Conservation (phyloP, 1,139 yeast genomes). For the Magnusiomyces ingens region DNA sequence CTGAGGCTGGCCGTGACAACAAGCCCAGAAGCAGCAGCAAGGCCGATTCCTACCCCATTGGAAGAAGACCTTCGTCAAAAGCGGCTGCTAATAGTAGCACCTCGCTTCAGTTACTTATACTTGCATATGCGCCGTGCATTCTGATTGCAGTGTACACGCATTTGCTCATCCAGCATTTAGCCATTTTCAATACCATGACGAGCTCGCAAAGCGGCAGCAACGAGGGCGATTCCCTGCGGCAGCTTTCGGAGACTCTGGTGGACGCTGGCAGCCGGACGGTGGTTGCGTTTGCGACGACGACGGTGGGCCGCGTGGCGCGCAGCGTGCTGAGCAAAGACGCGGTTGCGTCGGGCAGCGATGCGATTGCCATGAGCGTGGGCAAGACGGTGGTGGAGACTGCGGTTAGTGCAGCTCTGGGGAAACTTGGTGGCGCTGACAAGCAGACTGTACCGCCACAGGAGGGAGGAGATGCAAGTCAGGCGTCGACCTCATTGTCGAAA, state of each 20-base stretch:
- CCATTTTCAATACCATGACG: constrained; percentile 41
- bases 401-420: background rate
- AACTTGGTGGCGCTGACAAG: background rate
- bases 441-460: too few relatives aligned
- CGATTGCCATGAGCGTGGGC: background rate
- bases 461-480: too few relatives aligned
- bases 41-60: too few relatives aligned
- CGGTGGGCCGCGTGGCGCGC: background rate
- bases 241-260: background rate
- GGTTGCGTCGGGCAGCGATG: background rate
- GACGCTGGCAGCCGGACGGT: background rate
- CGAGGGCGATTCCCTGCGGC: background rate
- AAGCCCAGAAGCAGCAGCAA: too few relatives aligned
- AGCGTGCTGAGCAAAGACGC: background rate
- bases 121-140: constrained; percentile 88
- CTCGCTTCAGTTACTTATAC: constrained; percentile 43
- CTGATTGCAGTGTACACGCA: constrained; percentile 93
- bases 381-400: background rate
- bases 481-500: background rate
- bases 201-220: background rate
- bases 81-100: background rate
- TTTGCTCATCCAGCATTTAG: constrained; percentile 81
- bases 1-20: too few relatives aligned
- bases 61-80: too few relatives aligned
- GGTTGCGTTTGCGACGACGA: background rate